phyloP scores from a whole-genome alignment of 2,329 filamentous ascomycete genomes.

The Fulvia fulva region DNA sequence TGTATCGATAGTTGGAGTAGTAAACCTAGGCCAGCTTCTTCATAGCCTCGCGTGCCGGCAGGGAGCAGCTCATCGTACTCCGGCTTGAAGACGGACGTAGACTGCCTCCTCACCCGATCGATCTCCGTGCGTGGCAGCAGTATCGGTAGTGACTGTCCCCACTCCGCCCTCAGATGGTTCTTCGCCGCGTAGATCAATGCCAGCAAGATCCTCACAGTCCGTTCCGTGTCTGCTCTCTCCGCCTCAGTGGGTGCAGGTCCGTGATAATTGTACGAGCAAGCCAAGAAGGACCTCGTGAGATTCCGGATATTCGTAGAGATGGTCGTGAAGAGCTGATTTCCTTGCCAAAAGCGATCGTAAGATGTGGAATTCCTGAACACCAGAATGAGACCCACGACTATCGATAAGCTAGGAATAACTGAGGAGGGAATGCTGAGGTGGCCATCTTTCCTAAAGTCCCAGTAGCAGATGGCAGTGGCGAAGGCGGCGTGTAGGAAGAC shows the following conservation, averaged over 20 bases:
- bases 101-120: conserved; percentile 27
- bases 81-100: conserved; percentile 29
- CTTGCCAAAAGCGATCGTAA: conserved; percentile 61
- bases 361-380: conserved; percentile 63
- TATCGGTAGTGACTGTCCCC: conserved; percentile 45
- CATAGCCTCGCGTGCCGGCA: conserved; percentile 38
- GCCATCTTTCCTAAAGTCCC: conserved; percentile 44
- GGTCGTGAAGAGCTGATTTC: conserved; percentile 48
- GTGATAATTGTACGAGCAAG: conserved; percentile 38
- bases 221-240: conserved; percentile 56
- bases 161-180: conserved; percentile 61
- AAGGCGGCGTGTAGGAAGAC: conserved; percentile 56
- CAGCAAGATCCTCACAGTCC: conserved; percentile 55
- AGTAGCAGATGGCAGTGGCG: conserved; percentile 55
- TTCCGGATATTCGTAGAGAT: conserved; percentile 58
- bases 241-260: conserved; percentile 33
- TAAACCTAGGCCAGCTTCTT: conserved; percentile 56
- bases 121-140: conserved; percentile 22
- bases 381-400: conserved; percentile 64
- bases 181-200: conserved; percentile 62
- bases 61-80: conserved; percentile 36
- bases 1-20: conserved; percentile 59
- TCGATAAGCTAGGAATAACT: conserved; percentile 61
- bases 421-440: conserved; percentile 54
- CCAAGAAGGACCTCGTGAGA: conserved; percentile 54